Percentiles rank a stretch among this genome's conserved stretches.
phyloP scores from a whole-genome alignment of 768 basidiomycete genomes.

The Multifurca ochricompacta region DNA sequence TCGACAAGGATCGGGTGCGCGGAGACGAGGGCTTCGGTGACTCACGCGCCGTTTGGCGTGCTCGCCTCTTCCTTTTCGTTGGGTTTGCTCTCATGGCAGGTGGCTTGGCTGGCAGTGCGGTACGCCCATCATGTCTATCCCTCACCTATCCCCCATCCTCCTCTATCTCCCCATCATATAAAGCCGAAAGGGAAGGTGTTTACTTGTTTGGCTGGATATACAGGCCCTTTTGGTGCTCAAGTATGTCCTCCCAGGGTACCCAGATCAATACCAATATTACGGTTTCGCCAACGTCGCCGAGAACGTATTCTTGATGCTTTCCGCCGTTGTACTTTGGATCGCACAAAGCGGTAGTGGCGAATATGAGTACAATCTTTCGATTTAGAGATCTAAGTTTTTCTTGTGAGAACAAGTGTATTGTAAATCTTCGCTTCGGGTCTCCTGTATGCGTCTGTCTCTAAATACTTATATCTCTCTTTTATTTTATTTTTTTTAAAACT shows the following conservation, averaged over 20 bases:
- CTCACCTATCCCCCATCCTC: no score
- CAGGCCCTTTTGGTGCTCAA: conserved; percentile 88
- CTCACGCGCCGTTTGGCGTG: conserved; percentile 82
- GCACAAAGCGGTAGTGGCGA: conserved; percentile 80
- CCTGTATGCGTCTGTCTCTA: background rate
- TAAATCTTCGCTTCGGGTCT: background rate
- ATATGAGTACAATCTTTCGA: conserved; percentile 81
- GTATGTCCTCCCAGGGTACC: conserved; percentile 68
- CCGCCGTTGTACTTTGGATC: conserved; percentile 85
- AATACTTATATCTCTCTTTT: conserved; percentile 3
- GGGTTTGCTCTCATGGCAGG: conserved; percentile 98
- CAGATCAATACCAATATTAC: conserved; percentile 77
- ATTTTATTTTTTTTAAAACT: background rate
- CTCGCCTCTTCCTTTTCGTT: conserved; percentile 83
- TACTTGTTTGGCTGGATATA: no score
- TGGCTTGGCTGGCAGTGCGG: conserved; percentile 93
- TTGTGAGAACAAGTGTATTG: background rate
- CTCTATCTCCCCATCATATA: background rate
- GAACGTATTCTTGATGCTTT: conserved; percentile 78
- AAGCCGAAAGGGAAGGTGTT: background rate
- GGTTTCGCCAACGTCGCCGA: conserved; percentile 95
- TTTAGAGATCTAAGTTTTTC: conserved; percentile 20
- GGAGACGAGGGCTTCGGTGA: conserved; percentile 79
- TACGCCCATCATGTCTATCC: conserved; percentile 36
- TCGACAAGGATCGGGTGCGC: conserved; percentile 86